Evolutionary conservation across 176 grass and related monocot genomes (phyloP).

Genomic region (barley (Hordeum vulgare)): DNA sequence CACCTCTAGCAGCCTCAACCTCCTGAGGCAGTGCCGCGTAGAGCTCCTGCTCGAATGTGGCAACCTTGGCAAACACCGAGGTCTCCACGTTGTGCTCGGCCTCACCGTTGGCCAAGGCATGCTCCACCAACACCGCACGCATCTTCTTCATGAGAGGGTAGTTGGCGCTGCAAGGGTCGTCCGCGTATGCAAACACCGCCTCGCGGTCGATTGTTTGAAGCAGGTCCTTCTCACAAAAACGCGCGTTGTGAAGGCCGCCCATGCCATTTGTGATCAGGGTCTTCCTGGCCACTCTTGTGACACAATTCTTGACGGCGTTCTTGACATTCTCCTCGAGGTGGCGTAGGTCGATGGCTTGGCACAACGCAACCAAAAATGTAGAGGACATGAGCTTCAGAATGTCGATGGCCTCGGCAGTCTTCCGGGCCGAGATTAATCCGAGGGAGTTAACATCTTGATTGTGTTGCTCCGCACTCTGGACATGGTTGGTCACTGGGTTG

Average conservation of each 20-base stretch:
- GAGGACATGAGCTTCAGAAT: constrained; percentile 85
- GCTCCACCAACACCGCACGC: not conserved
- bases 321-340: constrained; percentile 23
- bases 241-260: not conserved
- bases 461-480: constrained; percentile 89
- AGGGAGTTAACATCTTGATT: constrained; percentile 90
- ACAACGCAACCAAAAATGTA: not conserved
- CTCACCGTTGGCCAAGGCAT: not conserved
- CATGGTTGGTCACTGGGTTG: constrained; percentile 82
- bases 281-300: not conserved
- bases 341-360: constrained; percentile 15
- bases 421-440: constrained; percentile 65
- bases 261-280: not conserved
- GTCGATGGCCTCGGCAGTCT: constrained; percentile 71
- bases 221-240: not conserved
- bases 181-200: not conserved
- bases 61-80: not conserved
- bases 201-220: not conserved
- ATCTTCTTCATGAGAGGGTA: not conserved
- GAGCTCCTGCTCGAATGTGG: not conserved
- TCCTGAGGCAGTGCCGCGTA: not conserved
- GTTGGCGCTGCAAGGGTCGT: not conserved
- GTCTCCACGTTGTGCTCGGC: not conserved
- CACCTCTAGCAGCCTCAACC: not conserved
- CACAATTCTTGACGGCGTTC: not conserved